phyloP scores from a whole-genome alignment of 73 alveolate species.

The Paraurostyla sp. region DNA sequence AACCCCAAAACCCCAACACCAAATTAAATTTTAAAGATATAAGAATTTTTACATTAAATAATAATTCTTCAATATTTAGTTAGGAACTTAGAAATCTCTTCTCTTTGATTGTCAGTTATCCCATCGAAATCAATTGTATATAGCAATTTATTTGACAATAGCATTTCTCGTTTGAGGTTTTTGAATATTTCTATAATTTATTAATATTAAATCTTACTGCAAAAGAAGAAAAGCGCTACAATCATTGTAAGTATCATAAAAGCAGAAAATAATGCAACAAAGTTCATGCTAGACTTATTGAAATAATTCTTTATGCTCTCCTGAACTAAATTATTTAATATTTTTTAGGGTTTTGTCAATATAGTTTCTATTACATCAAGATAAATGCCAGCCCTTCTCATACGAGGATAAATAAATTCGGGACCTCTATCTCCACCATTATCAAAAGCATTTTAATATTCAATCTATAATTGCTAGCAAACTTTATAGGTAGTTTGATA shows the following conservation, averaged over 20 bases:
- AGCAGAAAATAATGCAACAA: conserved; percentile 10
- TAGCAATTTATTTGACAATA: neutral
- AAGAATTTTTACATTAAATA: too few relatives aligned
- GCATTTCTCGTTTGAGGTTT: conserved; percentile 25
- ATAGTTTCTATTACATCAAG: conserved; percentile 17
- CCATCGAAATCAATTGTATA: conserved; percentile 24
- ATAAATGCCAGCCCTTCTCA: conserved; percentile 24
- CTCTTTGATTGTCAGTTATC: neutral
- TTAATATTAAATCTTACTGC: conserved; percentile 18
- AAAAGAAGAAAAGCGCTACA: conserved; percentile 10
- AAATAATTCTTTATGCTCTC: neutral
- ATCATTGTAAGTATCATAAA: neutral
- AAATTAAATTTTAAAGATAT: too few relatives aligned
- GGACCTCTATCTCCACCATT: conserved; percentile 41
- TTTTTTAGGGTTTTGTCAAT: neutral
- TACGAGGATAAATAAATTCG: conserved; percentile 18
- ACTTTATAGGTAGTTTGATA: conserved; percentile 21
- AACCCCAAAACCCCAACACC: too few relatives aligned
- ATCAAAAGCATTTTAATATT: conserved; percentile 27
- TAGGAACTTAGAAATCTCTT: neutral
- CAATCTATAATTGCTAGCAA: conserved; percentile 10
- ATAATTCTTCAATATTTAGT: conserved; percentile 2
- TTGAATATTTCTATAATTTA: neutral
- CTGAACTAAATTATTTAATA: neutral
- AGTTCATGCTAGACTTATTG: neutral